These are phyloP conservation scores for Clitopilus passeckerianus DNA, from an alignment of 768 basidiomycete genomes.

Conservation along the genomic window DNA sequence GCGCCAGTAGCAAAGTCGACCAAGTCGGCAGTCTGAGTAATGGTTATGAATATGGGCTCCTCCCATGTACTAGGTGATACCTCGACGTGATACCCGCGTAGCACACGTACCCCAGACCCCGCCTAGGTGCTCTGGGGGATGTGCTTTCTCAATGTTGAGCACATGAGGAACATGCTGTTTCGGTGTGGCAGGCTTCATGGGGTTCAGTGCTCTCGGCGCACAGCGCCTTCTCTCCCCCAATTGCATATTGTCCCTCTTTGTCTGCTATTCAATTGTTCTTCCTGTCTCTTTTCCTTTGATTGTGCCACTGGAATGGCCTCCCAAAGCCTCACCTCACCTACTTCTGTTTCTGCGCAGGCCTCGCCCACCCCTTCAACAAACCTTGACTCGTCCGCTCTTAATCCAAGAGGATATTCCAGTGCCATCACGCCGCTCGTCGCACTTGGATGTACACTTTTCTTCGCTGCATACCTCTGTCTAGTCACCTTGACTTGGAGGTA, in stretches of 20 bases:
- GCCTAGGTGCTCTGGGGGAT: neutral
- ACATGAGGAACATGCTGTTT: neutral
- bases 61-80: neutral
- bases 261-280: neutral
- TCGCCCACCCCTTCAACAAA: neutral
- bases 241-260: neutral
- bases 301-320: neutral
- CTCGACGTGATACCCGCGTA: neutral
- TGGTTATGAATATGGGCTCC: neutral
- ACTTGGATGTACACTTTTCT: conserved; percentile 15
- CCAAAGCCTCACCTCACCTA: neutral
- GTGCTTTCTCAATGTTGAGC: neutral
- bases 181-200: neutral
- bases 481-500: conserved; percentile 47
- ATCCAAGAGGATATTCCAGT: conserved; percentile 11
- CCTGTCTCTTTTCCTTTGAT: neutral
- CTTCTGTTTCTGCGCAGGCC: neutral
- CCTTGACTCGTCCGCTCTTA: neutral
- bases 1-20: neutral
- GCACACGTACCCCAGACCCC: neutral
- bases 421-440: conserved; percentile 17
- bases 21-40: neutral
- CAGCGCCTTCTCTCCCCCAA: neutral
- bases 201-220: neutral
- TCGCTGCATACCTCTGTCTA: conserved; percentile 42